Evolutionary conservation across 2,329 filamentous ascomycete species (phyloP).

Genomic region (Fusarium chlamydosporum): DNA sequence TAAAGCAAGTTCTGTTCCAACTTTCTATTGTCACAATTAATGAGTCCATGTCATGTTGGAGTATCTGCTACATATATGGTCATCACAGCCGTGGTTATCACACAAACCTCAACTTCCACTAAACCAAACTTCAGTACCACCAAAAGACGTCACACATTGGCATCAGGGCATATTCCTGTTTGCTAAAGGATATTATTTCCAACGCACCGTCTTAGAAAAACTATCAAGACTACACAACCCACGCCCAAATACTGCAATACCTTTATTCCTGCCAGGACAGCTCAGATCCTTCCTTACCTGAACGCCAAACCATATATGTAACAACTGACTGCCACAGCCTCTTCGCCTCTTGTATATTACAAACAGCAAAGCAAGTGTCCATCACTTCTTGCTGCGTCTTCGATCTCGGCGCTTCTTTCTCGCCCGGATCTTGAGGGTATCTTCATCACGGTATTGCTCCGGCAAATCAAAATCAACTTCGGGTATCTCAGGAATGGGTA

Average conservation of each 20-base stretch:
- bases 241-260: conserved; percentile 14
- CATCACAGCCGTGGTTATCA: not conserved
- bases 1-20: fast-evolving
- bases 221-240: conserved; percentile 26
- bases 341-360: conserved; percentile 41
- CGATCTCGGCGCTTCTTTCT: conserved; percentile 73
- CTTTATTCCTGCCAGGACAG: conserved; percentile 33
- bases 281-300: conserved; percentile 37
- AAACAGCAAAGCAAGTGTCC: conserved; percentile 32
- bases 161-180: not conserved
- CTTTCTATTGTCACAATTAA: not conserved
- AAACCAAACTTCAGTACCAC: conserved; percentile 9
- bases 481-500: conserved; percentile 79
- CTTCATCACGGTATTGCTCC: conserved; percentile 70
- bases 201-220: conserved; percentile 5
- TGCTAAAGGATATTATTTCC: conserved; percentile 17
- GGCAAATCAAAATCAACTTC: conserved; percentile 83
- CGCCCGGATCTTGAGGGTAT: conserved; percentile 70
- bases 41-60: not conserved
- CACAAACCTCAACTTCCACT: conserved; percentile 7
- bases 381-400: conserved; percentile 63
- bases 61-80: not conserved
- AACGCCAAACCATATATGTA: conserved; percentile 42
- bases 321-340: conserved; percentile 30
- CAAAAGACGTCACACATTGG: conserved; percentile 14